Evolutionary conservation across 148 eudicot genomes (phyloP), one percentile per base, ranked within the genome.

Genomic region (Chenopodium berlandieri): DNA sequence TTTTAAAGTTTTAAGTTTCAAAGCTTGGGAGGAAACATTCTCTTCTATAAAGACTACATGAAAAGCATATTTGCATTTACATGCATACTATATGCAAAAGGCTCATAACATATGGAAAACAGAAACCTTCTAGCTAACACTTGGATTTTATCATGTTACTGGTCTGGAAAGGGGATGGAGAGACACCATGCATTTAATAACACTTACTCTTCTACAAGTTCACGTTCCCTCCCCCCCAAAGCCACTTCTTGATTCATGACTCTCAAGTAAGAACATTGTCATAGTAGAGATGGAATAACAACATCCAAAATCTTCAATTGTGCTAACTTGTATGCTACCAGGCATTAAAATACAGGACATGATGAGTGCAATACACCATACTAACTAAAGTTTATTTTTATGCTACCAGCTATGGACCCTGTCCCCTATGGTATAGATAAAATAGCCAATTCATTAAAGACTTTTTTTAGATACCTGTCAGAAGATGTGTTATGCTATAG

Each of bases 71-170:
- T 37, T 37, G 25, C 19, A 2, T 6, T 72, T 9, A 20, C 23
- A 0, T 17, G 71, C 82, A 72, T n/a, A 44, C 40, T 78, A 83
- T 30, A 52, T 32, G 54, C 48, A 83, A 32, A 46, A 22, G 72
- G 27, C 22, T 77, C 20, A 62, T 40, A 67, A 13, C 32, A 48
- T 8, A 56, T 66, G 56, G 40, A 13, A 25, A 13, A 71, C 10
- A 9, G 14, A 71, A 71, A 40, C 1, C 50, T 71, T 71, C 75
- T 37, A 40, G 12, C 19, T 0, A 70, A 34, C 25, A 40, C 31
- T 17, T 20, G 23, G 16, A 34, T 34, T 71, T n/a, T 9, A 46
- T 40, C 54, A 71, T 23, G 19, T 16, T 71, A 40, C 10, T 71
- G 52, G 44, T 40, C 52, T 40, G 52, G 27, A 71, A 71, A 16